Conservation (phyloP, 805 yeast species). For the Candida ipomoeae region DNA sequence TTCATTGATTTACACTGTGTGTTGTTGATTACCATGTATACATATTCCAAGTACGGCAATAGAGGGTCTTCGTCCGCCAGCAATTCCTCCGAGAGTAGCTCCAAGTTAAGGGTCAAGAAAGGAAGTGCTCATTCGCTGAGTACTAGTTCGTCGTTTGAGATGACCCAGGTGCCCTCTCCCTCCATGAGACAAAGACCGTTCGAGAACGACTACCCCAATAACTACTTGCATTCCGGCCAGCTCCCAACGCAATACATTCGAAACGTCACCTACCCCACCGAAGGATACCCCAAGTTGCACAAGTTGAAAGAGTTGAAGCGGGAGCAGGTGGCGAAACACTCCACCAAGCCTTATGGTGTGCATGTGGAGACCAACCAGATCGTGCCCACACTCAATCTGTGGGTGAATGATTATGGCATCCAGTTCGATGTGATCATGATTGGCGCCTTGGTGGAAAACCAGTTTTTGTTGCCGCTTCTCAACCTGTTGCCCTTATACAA, state of each 20-base stretch:
- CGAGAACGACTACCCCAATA: slow-evolving; percentile 72
- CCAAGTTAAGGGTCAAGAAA: slow-evolving; percentile 10
- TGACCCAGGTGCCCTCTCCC: background rate
- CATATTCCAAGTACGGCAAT: slow-evolving; percentile 17
- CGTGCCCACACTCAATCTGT: slow-evolving; percentile 50
- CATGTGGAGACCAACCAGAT: slow-evolving; percentile 51
- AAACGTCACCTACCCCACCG: slow-evolving; percentile 62
- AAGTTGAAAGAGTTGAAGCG: slow-evolving; percentile 62
- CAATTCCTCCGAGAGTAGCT: slow-evolving; percentile 5
- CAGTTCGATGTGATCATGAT: slow-evolving; percentile 90
- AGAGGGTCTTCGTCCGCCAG: slow-evolving; percentile 9
- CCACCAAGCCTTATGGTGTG: slow-evolving; percentile 64
- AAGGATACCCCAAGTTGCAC: slow-evolving; percentile 84
- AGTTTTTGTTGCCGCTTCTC: slow-evolving; percentile 58
- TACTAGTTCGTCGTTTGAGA: slow-evolving; percentile 6
- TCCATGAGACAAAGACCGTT: slow-evolving; percentile 10
- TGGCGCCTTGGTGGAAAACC: slow-evolving; percentile 78
- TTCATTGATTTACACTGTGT: too few relatives aligned
- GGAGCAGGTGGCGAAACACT: slow-evolving; percentile 48
- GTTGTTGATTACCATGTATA: slow-evolving; percentile 9
- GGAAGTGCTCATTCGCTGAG: slow-evolving; percentile 7
- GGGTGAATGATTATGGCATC: slow-evolving; percentile 57
- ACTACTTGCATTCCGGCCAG: slow-evolving; percentile 58
- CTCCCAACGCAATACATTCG: slow-evolving; percentile 62
- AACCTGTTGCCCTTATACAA: slow-evolving; percentile 65